A percentile compares a stretch with the other conserved stretches of the same genome.
Conservation (phyloP, 2,329 filamentous ascomycete species). For the Verticillium isaacii region DNA sequence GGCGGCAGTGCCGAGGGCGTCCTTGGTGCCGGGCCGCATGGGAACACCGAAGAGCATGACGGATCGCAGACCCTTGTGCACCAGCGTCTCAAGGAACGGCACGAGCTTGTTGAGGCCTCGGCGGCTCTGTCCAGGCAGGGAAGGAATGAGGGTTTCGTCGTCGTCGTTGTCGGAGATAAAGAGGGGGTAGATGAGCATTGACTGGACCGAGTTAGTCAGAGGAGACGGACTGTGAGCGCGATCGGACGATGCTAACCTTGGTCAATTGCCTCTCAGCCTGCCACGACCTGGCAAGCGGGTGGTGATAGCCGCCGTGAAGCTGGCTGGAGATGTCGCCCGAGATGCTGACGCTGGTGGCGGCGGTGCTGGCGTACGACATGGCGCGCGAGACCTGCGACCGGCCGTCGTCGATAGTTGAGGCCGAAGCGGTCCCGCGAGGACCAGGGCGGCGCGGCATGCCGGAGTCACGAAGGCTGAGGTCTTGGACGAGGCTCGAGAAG, state of each 20-base stretch:
- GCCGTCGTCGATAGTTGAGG: slow-evolving; percentile 55
- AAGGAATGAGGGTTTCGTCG: slow-evolving; percentile 85
- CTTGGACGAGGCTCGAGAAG: slow-evolving; percentile 64
- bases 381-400: slow-evolving; percentile 58
- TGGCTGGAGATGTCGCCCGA: slow-evolving; percentile 75
- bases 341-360: slow-evolving; percentile 65
- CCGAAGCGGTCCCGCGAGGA: slow-evolving; percentile 39
- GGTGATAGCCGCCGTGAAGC: slow-evolving; percentile 77
- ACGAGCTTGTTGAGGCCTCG: slow-evolving; percentile 83
- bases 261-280: slow-evolving; percentile 81
- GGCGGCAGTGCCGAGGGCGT: slow-evolving; percentile 84
- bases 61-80: slow-evolving; percentile 84
- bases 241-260: slow-evolving; percentile 51
- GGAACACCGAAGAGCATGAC: slow-evolving; percentile 97
- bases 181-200: slow-evolving; percentile 97
- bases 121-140: slow-evolving; percentile 84
- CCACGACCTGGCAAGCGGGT: slow-evolving; percentile 75
- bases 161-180: slow-evolving; percentile 94
- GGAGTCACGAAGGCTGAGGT: slow-evolving; percentile 55
- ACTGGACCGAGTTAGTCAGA: slow-evolving; percentile 44
- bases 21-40: slow-evolving; percentile 73
- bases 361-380: slow-evolving; percentile 62
- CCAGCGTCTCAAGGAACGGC: slow-evolving; percentile 77
- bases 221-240: not conserved
- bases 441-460: slow-evolving; percentile 41